A percentile compares a stretch with the other conserved stretches of the same genome.
phyloP scores from a whole-genome alignment of 208 protist species.

The Crithidia fasciculata region DNA sequence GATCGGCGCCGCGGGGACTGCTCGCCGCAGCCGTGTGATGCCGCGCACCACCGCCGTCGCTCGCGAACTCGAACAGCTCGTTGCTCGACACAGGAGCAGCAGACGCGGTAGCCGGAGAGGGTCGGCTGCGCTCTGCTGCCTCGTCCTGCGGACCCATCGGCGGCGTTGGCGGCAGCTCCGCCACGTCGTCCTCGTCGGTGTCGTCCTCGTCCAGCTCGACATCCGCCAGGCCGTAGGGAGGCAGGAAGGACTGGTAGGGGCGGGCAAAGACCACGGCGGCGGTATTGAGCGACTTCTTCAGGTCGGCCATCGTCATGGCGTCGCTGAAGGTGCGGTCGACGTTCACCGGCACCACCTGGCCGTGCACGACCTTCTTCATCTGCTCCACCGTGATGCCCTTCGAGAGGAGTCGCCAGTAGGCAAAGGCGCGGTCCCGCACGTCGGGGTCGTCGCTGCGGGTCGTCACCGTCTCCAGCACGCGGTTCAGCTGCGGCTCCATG shows the following conservation, averaged over 20 bases:
- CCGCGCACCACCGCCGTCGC: conserved; percentile 13
- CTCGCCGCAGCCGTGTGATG: conserved; percentile 10
- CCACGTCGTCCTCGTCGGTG: conserved; percentile 59
- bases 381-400: conserved; percentile 97
- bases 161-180: conserved; percentile 46
- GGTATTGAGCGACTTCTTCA: conserved; percentile 91
- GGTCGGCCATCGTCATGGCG: conserved; percentile 89
- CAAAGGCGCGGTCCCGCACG: conserved; percentile 98
- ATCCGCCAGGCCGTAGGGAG: conserved; percentile 73
- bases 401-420: conserved; percentile 99
- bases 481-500: conserved; percentile 77
- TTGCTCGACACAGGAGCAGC: neutral
- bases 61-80: conserved; percentile 29
- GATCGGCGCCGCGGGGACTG: conserved; percentile 36
- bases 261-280: conserved; percentile 97
- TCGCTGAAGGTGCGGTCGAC: conserved; percentile 94
- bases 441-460: conserved; percentile 97
- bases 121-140: neutral
- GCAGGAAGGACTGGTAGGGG: conserved; percentile 94
- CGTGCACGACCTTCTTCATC: conserved; percentile 91
- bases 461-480: conserved; percentile 71
- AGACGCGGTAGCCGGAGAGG: neutral
- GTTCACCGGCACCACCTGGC: conserved; percentile 82
- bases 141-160: conserved; percentile 17
- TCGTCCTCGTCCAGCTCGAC: conserved; percentile 70